Evolutionary conservation across 345 rosid genomes (phyloP), one percentile per base, ranked within the genome.

Genomic region (Arabis alpina): DNA sequence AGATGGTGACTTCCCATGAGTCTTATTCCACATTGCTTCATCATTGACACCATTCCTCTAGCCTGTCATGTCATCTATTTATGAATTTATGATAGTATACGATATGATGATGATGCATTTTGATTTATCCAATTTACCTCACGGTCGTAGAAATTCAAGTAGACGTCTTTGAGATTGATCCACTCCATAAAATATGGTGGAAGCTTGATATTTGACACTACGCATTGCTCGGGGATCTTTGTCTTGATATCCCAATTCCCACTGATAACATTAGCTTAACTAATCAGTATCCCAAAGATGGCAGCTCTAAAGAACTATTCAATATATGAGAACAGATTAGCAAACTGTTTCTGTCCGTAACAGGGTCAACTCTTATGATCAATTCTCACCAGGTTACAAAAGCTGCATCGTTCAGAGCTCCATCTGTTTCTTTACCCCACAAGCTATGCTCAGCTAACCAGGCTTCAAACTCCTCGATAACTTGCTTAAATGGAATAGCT

Each of bases 221-320:
- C 34, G 76, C 97, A 93, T 63, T 91, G 98, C 78, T 81, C 84
- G 3, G 97, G 98, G 23, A 93, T 71, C 80, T 87, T 82, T 40
- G 98, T 87, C 80, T 93, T 93, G 86, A 93, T 72, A 82, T 93
- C 98, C 98, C 97, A 93, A 52, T 93, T 90, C 58, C 98, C 97
- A 79, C 98, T 93, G 74, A 63, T 36, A 73, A 8, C 68, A 74
- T 41, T 13, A 75, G 52, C 73, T 34, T 12, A 32, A 51, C 41
- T 39, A 15, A 61, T 75, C 56, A 75, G 37, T 60, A 68, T 28
- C 47, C 40, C 2, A 41, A 68, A 53, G n/a, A 51, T 42, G 32
- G 9, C 12, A 51, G 5, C 61, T 72, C 8, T 51, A n/a, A 43
- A 52, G 24, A 42, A 32, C 64, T 56, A 44, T 8, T 44, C 52